These are phyloP conservation scores for Rhizophagus sp. DNA, from an alignment of 192 early-diverging fungal genomes.

Conservation along the genomic window DNA sequence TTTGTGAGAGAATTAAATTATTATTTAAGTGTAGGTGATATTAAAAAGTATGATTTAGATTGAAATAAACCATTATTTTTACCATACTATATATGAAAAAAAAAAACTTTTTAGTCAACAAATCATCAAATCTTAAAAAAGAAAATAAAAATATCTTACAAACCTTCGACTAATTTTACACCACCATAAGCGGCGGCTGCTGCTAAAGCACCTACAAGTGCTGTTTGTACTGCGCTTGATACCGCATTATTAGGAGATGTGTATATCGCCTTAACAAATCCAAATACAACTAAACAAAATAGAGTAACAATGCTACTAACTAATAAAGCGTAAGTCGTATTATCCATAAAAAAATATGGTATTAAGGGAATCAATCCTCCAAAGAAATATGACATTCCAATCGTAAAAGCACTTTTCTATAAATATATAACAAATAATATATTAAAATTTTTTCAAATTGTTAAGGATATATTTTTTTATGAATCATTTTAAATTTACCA, in stretches of 20 bases:
- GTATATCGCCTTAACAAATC: constrained; percentile 53
- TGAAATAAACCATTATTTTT: too few species aligned
- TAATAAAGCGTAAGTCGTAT: constrained; percentile 43
- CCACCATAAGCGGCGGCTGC: constrained; percentile 33
- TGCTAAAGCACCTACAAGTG: constrained; percentile 49
- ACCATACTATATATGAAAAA: too few species aligned
- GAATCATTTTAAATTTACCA: constrained; percentile 38
- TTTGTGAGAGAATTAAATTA: too few species aligned
- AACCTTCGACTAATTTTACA: constrained; percentile 5
- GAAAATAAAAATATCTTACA: too few species aligned
- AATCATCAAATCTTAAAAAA: too few species aligned
- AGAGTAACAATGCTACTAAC: constrained; percentile 56
- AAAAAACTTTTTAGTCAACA: too few species aligned
- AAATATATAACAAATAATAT: neutral
- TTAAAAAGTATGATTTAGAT: too few species aligned
- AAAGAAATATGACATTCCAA: constrained; percentile 60
- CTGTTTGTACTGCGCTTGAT: constrained; percentile 46
- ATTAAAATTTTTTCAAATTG: too few species aligned
- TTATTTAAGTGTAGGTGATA: too few species aligned
- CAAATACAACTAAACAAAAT: constrained; percentile 59
- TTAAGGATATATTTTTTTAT: too few species aligned
- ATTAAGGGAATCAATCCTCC: constrained; percentile 67
- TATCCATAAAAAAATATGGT: constrained; percentile 55
- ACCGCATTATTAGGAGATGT: constrained; percentile 46
- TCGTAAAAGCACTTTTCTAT: constrained; percentile 57